These are phyloP conservation scores for Blastobotrys chiropterorum DNA, from an alignment of 805 yeast genomes.

Conservation along the genomic window DNA sequence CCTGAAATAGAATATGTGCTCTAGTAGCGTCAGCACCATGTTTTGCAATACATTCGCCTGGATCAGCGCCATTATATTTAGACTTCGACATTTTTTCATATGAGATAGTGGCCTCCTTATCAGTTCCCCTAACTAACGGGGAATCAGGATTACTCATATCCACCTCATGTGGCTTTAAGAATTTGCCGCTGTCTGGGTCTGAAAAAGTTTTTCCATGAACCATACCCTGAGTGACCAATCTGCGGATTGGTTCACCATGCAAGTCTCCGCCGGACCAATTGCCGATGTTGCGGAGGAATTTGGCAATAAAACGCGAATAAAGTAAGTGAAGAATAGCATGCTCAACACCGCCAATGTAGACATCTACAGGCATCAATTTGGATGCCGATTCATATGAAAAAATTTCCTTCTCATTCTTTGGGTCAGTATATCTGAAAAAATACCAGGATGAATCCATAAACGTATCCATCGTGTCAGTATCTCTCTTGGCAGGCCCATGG, in stretches of 20 bases:
- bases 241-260: constrained; percentile 74
- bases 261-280: constrained; percentile 56
- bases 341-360: constrained; percentile 92
- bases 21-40: constrained; percentile 94
- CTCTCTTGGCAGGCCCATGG: constrained; percentile 62
- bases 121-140: constrained; percentile 46
- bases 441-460: constrained; percentile 99
- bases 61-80: constrained; percentile 91
- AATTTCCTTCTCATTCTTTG: constrained; percentile 51
- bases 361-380: constrained; percentile 70
- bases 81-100: constrained; percentile 97
- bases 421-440: constrained; percentile 75
- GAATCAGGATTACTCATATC: constrained; percentile 34
- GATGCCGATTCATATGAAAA: constrained; percentile 49
- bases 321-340: constrained; percentile 91
- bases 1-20: constrained; percentile 88
- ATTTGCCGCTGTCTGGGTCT: constrained; percentile 67
- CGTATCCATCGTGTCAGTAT: constrained; percentile 98
- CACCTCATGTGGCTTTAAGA: constrained; percentile 73
- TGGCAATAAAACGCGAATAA: constrained; percentile 79
- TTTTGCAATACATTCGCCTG: constrained; percentile 59
- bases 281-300: constrained; percentile 63
- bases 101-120: constrained; percentile 46
- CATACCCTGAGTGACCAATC: constrained; percentile 93
- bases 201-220: constrained; percentile 85